Conservation (phyloP, 2,329 filamentous ascomycete species). For the Monilinia laxa region DNA sequence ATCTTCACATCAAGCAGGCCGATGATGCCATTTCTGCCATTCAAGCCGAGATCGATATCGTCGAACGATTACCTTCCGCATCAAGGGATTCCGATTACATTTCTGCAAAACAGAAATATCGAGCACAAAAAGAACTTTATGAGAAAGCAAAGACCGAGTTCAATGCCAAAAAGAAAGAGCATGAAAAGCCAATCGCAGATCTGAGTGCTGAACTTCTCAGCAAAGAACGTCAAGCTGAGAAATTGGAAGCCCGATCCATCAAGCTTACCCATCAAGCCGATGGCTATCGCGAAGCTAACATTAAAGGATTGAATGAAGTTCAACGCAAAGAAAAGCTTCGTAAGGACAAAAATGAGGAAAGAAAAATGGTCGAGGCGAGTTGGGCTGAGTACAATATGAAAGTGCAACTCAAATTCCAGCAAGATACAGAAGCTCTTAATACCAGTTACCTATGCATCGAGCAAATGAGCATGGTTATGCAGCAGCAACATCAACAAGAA, state of each 20-base stretch:
- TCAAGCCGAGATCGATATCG: slow-evolving; percentile 59
- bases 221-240: slow-evolving; percentile 66
- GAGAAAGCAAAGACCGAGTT: slow-evolving; percentile 50
- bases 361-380: slow-evolving; percentile 33
- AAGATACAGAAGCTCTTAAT: slow-evolving; percentile 12
- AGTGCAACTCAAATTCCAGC: slow-evolving; percentile 17
- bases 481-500: slow-evolving; percentile 11
- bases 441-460: slow-evolving; percentile 3
- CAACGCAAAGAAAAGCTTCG: slow-evolving; percentile 39
- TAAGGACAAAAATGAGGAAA: slow-evolving; percentile 34
- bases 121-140: slow-evolving; percentile 49
- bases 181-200: slow-evolving; percentile 62
- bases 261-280: slow-evolving; percentile 73
- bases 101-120: slow-evolving; percentile 54
- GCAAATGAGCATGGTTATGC: background rate
- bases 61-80: slow-evolving; percentile 59
- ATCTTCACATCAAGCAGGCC: slow-evolving; percentile 67
- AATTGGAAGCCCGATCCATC: slow-evolving; percentile 66
- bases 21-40: slow-evolving; percentile 58
- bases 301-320: slow-evolving; percentile 48
- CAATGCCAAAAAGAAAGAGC: slow-evolving; percentile 59
- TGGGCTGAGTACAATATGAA: slow-evolving; percentile 31
- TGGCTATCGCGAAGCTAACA: slow-evolving; percentile 66
- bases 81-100: slow-evolving; percentile 57
- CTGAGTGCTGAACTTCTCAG: slow-evolving; percentile 62